Percentiles rank a stretch among this genome's conserved stretches.
Evolutionary conservation across 1,284 basidiomycete species (phyloP).

Genomic region (Lignosus rhinocerotis): DNA sequence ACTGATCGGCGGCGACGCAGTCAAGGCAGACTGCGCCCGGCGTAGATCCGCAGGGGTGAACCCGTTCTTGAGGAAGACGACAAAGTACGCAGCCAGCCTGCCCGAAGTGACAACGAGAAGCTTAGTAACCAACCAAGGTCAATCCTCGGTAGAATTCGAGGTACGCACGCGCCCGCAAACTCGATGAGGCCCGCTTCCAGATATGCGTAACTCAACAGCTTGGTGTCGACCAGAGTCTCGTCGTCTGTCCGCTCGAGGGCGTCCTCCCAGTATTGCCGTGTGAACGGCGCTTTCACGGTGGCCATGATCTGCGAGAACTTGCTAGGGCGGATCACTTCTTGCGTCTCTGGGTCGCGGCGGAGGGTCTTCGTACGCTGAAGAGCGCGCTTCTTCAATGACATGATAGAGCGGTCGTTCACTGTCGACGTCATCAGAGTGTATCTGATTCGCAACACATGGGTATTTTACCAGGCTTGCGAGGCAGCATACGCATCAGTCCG

Average conservation of each 20-base stretch:
- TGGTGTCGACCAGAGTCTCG: conserved; percentile 61
- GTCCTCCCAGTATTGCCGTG: conserved; percentile 61
- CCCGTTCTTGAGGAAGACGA: conserved; percentile 63
- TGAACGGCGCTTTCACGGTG: conserved; percentile 54
- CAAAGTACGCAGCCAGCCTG: conserved; percentile 62
- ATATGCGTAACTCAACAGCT: conserved; percentile 68
- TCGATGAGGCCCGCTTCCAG: conserved; percentile 67
- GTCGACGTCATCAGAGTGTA: neutral
- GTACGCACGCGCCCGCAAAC: conserved; percentile 48
- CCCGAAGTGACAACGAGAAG: neutral
- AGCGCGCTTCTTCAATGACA: conserved; percentile 55
- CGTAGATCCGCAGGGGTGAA: conserved; percentile 60
- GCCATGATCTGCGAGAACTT: conserved; percentile 38
- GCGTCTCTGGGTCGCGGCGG: conserved; percentile 54
- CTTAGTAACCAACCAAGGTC: neutral
- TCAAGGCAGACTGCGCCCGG: conserved; percentile 43
- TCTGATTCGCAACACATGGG: neutral
- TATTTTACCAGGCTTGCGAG: conserved; percentile 59
- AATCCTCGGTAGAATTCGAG: neutral
- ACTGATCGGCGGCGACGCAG: conserved; percentile 8
- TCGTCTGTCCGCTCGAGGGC: conserved; percentile 51
- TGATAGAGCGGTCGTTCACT: conserved; percentile 61
- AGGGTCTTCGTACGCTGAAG: conserved; percentile 60
- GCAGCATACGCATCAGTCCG: conserved; percentile 64
- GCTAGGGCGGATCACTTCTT: conserved; percentile 45